Percentiles rank a stretch among this genome's conserved stretches.
Evolutionary conservation across 352 stramenopile genomes (phyloP).

Genomic region (Globisporangium paroecandrum): DNA sequence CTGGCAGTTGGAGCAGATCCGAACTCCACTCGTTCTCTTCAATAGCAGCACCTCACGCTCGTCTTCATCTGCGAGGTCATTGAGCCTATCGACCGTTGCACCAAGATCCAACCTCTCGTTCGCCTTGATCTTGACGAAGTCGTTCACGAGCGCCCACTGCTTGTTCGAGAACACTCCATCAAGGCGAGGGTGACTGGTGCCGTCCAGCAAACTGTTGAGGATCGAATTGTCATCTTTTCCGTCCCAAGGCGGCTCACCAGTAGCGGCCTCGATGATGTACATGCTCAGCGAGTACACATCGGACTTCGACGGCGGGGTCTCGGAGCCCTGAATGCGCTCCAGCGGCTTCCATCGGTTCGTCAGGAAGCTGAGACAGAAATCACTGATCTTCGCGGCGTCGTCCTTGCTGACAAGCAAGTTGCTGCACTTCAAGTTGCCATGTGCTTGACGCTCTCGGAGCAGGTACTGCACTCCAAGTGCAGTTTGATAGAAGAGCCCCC

Average conservation of each 20-base stretch:
- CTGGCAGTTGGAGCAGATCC: neutral
- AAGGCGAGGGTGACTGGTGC: neutral
- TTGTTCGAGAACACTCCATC: neutral
- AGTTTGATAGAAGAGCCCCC: conserved; percentile 31
- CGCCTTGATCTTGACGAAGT: neutral
- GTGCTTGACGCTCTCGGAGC: conserved; percentile 43
- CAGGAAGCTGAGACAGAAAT: conserved; percentile 37
- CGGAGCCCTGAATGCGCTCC: conserved; percentile 19
- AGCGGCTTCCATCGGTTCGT: conserved; percentile 33
- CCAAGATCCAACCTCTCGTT: neutral
- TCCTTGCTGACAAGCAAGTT: conserved; percentile 75
- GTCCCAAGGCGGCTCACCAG: neutral
- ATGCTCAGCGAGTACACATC: conserved; percentile 4
- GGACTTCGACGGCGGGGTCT: neutral
- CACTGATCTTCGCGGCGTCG: conserved; percentile 30
- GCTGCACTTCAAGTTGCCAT: conserved; percentile 83
- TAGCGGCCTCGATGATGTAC: conserved; percentile 2
- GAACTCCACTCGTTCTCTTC: neutral
- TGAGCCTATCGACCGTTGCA: neutral
- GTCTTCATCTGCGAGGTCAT: neutral
- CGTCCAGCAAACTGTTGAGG: neutral
- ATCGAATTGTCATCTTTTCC: neutral
- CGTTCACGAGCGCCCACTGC: neutral
- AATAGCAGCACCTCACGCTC: neutral
- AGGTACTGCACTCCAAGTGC: conserved; percentile 51